phyloP scores from a whole-genome alignment of 2,329 filamentous ascomycete species.

The Aspergillus phoenicis region DNA sequence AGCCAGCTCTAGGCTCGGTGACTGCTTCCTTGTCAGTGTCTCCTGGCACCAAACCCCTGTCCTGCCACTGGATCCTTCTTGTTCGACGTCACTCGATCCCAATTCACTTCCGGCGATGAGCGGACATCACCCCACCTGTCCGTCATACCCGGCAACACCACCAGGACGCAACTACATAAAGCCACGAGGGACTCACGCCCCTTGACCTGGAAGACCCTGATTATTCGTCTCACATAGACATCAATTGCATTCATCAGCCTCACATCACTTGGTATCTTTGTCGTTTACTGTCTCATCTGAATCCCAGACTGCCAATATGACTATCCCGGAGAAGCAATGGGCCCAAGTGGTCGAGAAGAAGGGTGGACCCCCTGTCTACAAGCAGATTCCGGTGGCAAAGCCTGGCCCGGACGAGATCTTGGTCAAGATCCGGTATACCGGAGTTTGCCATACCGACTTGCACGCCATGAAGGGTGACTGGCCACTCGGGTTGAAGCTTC shows the following conservation, averaged over 20 bases:
- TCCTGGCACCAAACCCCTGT: not conserved
- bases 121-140: slow-evolving; percentile 5
- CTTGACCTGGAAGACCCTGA: not conserved
- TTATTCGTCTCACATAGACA: not conserved
- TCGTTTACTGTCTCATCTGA: not conserved
- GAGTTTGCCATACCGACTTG: slow-evolving; percentile 87
- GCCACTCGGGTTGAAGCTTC: slow-evolving; percentile 80
- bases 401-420: slow-evolving; percentile 89
- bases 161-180: not conserved
- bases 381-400: slow-evolving; percentile 71
- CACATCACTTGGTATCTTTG: not conserved
- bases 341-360: slow-evolving; percentile 85
- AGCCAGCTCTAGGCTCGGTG: too few species aligned
- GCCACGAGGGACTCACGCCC: not conserved
- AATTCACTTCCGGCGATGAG: not conserved
- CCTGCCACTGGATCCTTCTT: not conserved
- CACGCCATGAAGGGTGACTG: slow-evolving; percentile 86
- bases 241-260: not conserved
- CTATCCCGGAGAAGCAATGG: slow-evolving; percentile 82
- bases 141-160: slow-evolving; percentile 1
- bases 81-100: not conserved
- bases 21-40: not conserved
- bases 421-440: slow-evolving; percentile 85
- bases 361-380: slow-evolving; percentile 64
- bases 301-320: slow-evolving; percentile 21